Base-by-base conservation (phyloP, 2,329 filamentous ascomycete genomes). In the Penicillium frequentans region DNA sequence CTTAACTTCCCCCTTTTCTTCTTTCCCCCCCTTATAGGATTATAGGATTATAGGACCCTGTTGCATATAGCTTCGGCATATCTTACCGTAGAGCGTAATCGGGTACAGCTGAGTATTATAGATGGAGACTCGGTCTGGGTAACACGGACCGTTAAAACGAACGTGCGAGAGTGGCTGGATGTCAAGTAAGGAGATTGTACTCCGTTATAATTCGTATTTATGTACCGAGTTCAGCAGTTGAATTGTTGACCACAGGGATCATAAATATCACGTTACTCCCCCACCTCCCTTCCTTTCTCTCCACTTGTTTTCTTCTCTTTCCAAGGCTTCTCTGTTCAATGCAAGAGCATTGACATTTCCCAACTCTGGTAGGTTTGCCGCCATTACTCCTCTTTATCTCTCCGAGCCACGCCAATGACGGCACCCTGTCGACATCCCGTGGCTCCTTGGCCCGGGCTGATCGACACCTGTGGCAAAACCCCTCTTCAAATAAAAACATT, bases 391-490 rank as follows among this genome's bases (percentile, higher is more conserved):
- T 35, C 52, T 49, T 26, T 49, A 23, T 19, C 27, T 26, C 24
- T 35, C 16, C 42, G 48, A 27, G 47, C 51, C 49, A 21, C 45
- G 58, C 61, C 59, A 62, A 70, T 71, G 68, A 71, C 68, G 67
- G 64, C 62, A 70, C 52, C 58, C 63, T 69, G 61, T 66, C 64
- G 64, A 64, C 67, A 68, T 67, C 54, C 57, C 53, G 52, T 52
- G 52, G 52, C 37, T 56, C 39, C 39, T 54, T 33, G 29, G 42
- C 55, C 57, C 53, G 42, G 55, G 59, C 56, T 58, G 68, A 70
- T 71, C 68, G 64, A 66, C 68, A 54, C 43, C 56, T 55, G 64
- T 70, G 66, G 65, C 65, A 60, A 68, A 55, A 51, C 59, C 58
- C 57, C 19, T 54, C 57, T 52, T 52, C 19, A 43, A 57, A 37